Base-by-base conservation (phyloP, 352 stramenopile species). In the Globisporangium nagaii region DNA sequence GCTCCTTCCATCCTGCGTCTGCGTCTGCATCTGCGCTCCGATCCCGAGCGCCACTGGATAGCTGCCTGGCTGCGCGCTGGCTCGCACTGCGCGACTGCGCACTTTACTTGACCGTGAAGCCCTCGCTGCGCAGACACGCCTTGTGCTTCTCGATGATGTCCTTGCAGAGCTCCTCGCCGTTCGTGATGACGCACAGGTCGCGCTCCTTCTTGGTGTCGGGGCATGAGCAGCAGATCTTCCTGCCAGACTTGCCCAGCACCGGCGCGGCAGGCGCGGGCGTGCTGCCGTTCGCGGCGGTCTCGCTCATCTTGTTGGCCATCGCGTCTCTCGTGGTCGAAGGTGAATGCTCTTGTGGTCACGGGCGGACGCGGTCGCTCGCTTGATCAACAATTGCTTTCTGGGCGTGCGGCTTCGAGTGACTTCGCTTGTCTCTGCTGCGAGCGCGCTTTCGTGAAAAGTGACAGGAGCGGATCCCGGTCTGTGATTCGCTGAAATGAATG, bases 201-300 rank as follows among this genome's bases (percentile, higher is more conserved):
- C 92, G 85, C 53, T 73, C 88, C 67, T 97, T 75, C 73, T 98
- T 98, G 28, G 95, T 98, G 25, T 98, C 96, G 19, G 96, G 96
- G 64, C 96, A 99, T 45, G 91, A 98, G 71, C 96, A 99, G 75
- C 96, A 99, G 60, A 99, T 99, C 73, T 98, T 98, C 76, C 98
- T 98, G 60, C 95, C 93, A 0, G 92, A 97, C 76, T 98, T 98
- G 61, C 86, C 86, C 25, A 96, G 46, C 53, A 90, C 68, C 1
- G 80, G 82, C 2, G 56, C 55, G 4, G 68, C 51, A 12, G 53
- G 41, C 43, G 68, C 54, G 42, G 66, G 52, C 17, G 53, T 37
- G 19, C 57, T 65, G 11, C 45, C 64, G 19, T 58, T 66, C 11
- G 51, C 62, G 17, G 53, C 48, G 15, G 55, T 64, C 27, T 63